phyloP scores from a whole-genome alignment of 768 basidiomycete species.

The Mycena amicta region DNA sequence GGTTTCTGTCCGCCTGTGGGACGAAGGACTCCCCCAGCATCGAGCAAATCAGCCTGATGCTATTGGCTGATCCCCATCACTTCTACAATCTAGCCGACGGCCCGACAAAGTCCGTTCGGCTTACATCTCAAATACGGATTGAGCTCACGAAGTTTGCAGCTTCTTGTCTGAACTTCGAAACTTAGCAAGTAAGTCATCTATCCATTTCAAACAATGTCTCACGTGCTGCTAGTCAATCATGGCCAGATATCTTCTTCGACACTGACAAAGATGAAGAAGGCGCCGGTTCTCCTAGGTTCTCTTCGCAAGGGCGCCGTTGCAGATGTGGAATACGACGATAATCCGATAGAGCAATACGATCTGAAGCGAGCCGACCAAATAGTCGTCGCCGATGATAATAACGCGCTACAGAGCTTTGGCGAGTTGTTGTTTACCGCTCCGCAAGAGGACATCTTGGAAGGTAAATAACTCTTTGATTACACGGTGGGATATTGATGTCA shows the following conservation, averaged over 20 bases:
- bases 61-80: slow-evolving; percentile 66
- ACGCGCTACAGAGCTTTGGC: slow-evolving; percentile 77
- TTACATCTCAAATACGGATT: background rate
- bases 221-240: slow-evolving; percentile 66
- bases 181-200: slow-evolving; percentile 36
- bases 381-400: slow-evolving; percentile 85
- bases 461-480: slow-evolving; percentile 35
- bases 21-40: slow-evolving; percentile 86
- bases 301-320: slow-evolving; percentile 51
- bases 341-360: slow-evolving; percentile 66
- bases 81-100: slow-evolving; percentile 77
- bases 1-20: slow-evolving; percentile 85
- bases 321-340: slow-evolving; percentile 27
- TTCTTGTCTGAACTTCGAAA: slow-evolving; percentile 83
- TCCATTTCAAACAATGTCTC: too few relatives aligned
- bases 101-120: slow-evolving; percentile 56
- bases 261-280: slow-evolving; percentile 63
- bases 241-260: slow-evolving; percentile 56
- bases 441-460: slow-evolving; percentile 90
- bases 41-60: slow-evolving; percentile 73
- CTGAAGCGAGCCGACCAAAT: slow-evolving; percentile 70
- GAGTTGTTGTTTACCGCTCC: slow-evolving; percentile 76
- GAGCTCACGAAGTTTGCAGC: slow-evolving; percentile 41
- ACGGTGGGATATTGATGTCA: background rate
- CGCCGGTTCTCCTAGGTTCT: slow-evolving; percentile 74